A percentile compares a stretch with the other conserved stretches of the same genome.
Conservation (phyloP, 2,329 filamentous ascomycete genomes). For the Moelleriella libera region DNA sequence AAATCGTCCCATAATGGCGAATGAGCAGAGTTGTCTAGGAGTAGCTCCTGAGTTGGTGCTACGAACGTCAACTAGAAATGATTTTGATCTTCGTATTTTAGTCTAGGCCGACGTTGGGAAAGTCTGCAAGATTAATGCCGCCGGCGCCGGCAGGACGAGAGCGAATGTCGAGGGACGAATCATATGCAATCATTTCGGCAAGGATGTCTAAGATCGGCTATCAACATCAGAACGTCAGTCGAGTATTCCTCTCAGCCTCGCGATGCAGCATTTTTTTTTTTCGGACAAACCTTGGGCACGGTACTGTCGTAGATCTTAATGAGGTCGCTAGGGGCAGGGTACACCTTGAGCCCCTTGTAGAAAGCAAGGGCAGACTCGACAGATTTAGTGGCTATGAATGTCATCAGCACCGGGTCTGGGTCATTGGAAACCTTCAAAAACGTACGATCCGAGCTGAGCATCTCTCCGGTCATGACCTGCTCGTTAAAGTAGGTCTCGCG, state of each 20-base stretch:
- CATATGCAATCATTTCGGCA: conserved; percentile 94
- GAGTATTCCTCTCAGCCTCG: too few relatives aligned
- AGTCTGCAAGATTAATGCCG: conserved; percentile 29
- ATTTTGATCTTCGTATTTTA: conserved; percentile 15
- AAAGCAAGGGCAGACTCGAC: conserved; percentile 87
- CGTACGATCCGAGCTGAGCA: conserved; percentile 69
- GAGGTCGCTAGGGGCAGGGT: conserved; percentile 82
- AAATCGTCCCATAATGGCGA: too few relatives aligned
- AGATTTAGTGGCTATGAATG: conserved; percentile 42
- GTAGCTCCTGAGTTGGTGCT: too few relatives aligned
- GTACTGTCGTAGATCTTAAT: conserved; percentile 98
- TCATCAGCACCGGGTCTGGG: not conserved
- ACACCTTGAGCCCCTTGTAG: conserved; percentile 98
- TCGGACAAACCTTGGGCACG: conserved; percentile 63
- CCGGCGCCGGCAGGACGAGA: conserved; percentile 17
- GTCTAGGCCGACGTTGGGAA: conserved; percentile 39
- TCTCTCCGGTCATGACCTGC: conserved; percentile 81
- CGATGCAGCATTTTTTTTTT: not conserved
- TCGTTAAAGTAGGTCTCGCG: conserved; percentile 95
- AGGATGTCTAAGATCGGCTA: conserved; percentile 88
- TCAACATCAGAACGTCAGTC: too few relatives aligned
- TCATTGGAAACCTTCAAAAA: conserved; percentile 6
- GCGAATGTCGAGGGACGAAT: conserved; percentile 55
- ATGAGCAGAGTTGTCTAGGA: too few relatives aligned
- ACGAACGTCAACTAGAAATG: too few relatives aligned